Percentiles rank a stretch among this genome's conserved stretches.
These are phyloP conservation scores for Lichtheimia ramosa DNA, from an alignment of 371 early-diverging fungal genomes.

Conservation along the genomic window DNA sequence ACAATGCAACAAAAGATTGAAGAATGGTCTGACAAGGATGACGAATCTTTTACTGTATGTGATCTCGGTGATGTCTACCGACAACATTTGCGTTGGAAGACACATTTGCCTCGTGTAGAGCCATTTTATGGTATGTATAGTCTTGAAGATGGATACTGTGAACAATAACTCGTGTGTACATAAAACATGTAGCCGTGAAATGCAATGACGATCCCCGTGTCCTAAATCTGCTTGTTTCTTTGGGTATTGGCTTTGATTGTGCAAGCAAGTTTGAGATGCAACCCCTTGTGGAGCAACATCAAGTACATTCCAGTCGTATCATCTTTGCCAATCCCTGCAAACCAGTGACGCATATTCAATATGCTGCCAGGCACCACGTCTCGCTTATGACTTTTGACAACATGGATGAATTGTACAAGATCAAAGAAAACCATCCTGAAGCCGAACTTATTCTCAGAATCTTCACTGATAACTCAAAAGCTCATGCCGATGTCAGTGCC, in stretches of 20 bases:
- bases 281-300: slow-evolving; percentile 73
- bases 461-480: slow-evolving; percentile 91
- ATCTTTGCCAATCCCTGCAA: slow-evolving; percentile 99
- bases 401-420: slow-evolving; percentile 93
- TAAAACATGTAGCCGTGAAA: slow-evolving; percentile 84
- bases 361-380: slow-evolving; percentile 76
- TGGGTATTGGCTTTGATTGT: slow-evolving; percentile 94
- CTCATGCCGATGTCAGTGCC: slow-evolving; percentile 87
- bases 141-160: no score
- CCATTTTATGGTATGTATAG: slow-evolving; percentile 87
- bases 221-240: slow-evolving; percentile 75
- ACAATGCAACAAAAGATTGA: slow-evolving; percentile 13
- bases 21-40: slow-evolving; percentile 44
- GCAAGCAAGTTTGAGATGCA: slow-evolving; percentile 86
- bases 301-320: slow-evolving; percentile 72
- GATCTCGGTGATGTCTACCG: slow-evolving; percentile 88
- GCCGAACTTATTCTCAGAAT: slow-evolving; percentile 91
- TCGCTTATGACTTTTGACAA: slow-evolving; percentile 97
- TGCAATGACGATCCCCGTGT: slow-evolving; percentile 92
- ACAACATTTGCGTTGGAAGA: slow-evolving; percentile 82
- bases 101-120: slow-evolving; percentile 83
- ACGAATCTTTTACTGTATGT: slow-evolving; percentile 90
- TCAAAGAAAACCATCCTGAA: slow-evolving; percentile 76
- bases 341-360: slow-evolving; percentile 89
- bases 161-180: neutral